Percentiles rank a stretch among this genome's conserved stretches.
Evolutionary conservation across 2,329 filamentous ascomycete species (phyloP).

Genomic region (Exophiala lecanii-corni): DNA sequence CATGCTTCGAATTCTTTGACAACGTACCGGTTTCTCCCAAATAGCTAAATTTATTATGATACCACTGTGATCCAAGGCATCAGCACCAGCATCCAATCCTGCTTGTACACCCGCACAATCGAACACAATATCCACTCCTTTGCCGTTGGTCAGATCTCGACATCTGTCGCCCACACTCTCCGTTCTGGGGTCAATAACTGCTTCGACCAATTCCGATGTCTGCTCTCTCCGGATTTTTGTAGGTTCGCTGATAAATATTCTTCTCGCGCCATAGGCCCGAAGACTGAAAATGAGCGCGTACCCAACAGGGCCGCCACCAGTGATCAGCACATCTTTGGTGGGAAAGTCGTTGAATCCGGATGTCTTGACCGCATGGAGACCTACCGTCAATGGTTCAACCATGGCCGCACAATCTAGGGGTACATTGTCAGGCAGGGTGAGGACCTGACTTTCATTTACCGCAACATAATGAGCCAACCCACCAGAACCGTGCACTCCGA

Average conservation of each 20-base stretch:
- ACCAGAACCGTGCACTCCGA: slow-evolving; percentile 26
- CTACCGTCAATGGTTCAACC: slow-evolving; percentile 19
- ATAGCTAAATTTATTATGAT: slow-evolving; percentile 33
- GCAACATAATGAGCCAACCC: slow-evolving; percentile 17
- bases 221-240: slow-evolving; percentile 11
- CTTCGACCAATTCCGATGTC: slow-evolving; percentile 6
- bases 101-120: slow-evolving; percentile 33
- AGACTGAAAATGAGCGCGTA: slow-evolving; percentile 12
- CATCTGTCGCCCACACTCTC: slow-evolving; percentile 28
- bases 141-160: slow-evolving; percentile 28
- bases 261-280: slow-evolving; percentile 12
- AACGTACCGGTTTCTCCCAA: slow-evolving; percentile 32
- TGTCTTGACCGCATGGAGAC: slow-evolving; percentile 26
- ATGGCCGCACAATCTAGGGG: slow-evolving; percentile 16
- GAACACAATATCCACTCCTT: slow-evolving; percentile 33
- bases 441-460: slow-evolving; percentile 10
- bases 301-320: slow-evolving; percentile 20
- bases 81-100: slow-evolving; percentile 30
- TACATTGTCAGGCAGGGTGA: slow-evolving; percentile 16
- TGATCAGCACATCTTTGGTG: slow-evolving; percentile 15
- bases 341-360: slow-evolving; percentile 3
- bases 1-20: neutral
- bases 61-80: slow-evolving; percentile 29
- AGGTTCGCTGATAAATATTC: slow-evolving; percentile 16
- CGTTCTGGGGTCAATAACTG: slow-evolving; percentile 14